Conservation (phyloP, 495 filamentous ascomycete species). For the Penicillium herquei region DNA sequence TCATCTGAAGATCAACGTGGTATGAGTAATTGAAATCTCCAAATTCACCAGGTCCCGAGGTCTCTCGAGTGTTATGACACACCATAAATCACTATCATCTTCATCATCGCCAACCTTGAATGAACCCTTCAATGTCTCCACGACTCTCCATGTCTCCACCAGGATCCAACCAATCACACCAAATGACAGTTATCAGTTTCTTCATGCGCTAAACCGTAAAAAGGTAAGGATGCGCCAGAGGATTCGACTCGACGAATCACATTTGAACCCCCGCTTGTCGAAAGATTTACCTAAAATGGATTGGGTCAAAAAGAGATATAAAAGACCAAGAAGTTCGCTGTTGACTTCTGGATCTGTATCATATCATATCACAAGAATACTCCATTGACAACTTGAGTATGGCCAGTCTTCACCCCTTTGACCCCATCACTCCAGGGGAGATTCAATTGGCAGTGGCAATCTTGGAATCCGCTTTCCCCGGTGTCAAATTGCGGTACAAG, state of each 20-base stretch:
- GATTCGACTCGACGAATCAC: conserved; percentile 13
- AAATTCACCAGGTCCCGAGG: neutral
- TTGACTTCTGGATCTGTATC: neutral
- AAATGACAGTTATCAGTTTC: neutral
- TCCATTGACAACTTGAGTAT: conserved; percentile 8
- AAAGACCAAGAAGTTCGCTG: conserved; percentile 3
- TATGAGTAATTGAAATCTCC: no score
- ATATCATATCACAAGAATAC: neutral
- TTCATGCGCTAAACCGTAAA: conserved; percentile 13
- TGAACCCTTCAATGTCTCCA: neutral
- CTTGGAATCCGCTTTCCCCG: conserved; percentile 39
- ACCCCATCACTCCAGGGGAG: conserved; percentile 42
- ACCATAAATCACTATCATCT: no score
- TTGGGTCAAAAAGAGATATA: conserved; percentile 6
- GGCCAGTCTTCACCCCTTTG: conserved; percentile 40
- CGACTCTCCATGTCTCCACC: no score
- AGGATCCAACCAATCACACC: neutral
- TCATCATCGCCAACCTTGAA: neutral
- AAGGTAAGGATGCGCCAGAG: conserved; percentile 21
- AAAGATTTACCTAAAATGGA: conserved; percentile 22
- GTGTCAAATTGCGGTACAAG: conserved; percentile 42
- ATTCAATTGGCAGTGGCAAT: conserved; percentile 41
- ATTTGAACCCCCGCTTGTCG: conserved; percentile 5
- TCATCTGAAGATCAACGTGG: neutral
- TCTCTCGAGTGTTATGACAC: neutral